These are phyloP conservation scores for Aureobasidium melanogenum DNA, from an alignment of 2,329 filamentous ascomycete species.

Conservation along the genomic window DNA sequence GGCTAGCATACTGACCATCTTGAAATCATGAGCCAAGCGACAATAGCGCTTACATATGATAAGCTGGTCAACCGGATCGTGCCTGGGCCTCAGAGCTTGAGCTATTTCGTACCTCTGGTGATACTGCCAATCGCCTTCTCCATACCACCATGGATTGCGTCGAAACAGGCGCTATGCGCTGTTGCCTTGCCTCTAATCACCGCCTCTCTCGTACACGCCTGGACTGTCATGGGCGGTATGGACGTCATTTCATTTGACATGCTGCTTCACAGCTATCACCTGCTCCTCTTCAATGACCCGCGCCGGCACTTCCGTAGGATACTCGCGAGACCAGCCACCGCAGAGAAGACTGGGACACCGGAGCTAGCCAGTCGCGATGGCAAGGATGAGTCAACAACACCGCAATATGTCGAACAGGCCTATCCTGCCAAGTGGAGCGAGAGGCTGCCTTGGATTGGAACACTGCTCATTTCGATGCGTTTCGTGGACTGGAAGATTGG, in stretches of 20 bases:
- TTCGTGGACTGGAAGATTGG: conserved; percentile 23
- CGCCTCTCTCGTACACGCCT: conserved; percentile 19
- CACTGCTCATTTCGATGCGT: conserved; percentile 19
- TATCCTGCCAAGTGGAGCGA: conserved; percentile 18
- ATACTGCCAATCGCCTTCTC: conserved; percentile 20
- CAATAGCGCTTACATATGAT: conserved; percentile 13
- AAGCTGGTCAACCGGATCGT: conserved; percentile 20
- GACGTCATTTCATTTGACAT: conserved; percentile 23
- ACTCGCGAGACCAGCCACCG: not conserved
- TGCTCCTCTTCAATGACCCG: conserved; percentile 22
- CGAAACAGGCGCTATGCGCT: conserved; percentile 7
- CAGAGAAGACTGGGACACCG: not conserved
- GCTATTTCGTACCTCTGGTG: conserved; percentile 21
- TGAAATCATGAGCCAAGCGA: not conserved
- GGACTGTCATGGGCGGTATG: conserved; percentile 20
- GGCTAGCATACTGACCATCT: not conserved
- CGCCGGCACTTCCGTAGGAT: conserved; percentile 18
- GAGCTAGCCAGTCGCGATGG: not conserved
- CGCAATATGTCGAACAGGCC: conserved; percentile 13
- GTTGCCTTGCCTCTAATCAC: conserved; percentile 21
- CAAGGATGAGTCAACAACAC: not conserved
- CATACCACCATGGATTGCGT: conserved; percentile 17
- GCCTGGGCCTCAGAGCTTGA: conserved; percentile 21
- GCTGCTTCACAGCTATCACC: conserved; percentile 19
- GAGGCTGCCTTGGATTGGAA: conserved; percentile 21